Conservation (phyloP, 1,284 basidiomycete genomes). For the Pseudozyma pruni region DNA sequence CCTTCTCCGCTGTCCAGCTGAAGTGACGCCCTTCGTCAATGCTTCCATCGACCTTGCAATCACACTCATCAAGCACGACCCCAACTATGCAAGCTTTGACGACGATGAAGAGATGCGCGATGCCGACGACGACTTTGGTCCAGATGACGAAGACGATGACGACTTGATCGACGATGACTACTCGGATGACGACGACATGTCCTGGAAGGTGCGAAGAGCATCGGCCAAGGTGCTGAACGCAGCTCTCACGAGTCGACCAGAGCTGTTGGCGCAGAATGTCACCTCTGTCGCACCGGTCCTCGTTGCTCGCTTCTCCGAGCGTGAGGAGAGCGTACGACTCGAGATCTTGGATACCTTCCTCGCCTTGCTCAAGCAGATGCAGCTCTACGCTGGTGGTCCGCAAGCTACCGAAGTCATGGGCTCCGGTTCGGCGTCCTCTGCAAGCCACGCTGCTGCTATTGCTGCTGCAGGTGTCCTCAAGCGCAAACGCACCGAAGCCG, state of each 20-base stretch:
- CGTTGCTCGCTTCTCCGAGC: constrained; percentile 89
- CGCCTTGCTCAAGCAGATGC: constrained; percentile 81
- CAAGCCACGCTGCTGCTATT: constrained; percentile 33
- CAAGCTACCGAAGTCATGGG: constrained; percentile 76
- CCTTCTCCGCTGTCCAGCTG: constrained; percentile 82
- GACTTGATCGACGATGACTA: constrained; percentile 75
- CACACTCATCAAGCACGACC: constrained; percentile 90
- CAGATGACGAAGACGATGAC: constrained; percentile 70
- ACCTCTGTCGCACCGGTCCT: constrained; percentile 85
- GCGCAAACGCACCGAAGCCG: constrained; percentile 64
- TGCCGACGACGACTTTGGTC: constrained; percentile 43
- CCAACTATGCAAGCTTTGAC: constrained; percentile 89
- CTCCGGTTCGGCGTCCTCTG: constrained; percentile 28
- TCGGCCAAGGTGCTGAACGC: constrained; percentile 89
- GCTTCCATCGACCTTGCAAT: constrained; percentile 78
- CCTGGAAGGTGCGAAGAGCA: constrained; percentile 94
- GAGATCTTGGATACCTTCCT: constrained; percentile 91
- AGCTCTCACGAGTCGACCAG: constrained; percentile 86
- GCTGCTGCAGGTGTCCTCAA: constrained; percentile 64
- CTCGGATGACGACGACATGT: constrained; percentile 98
- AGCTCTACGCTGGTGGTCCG: constrained; percentile 66
- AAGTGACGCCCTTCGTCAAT: constrained; percentile 79
- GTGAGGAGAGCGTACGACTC: constrained; percentile 93
- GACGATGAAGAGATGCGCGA: constrained; percentile 76
- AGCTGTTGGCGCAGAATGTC: constrained; percentile 82